Conservation (phyloP, 2,329 filamentous ascomycete species). For the Colletotrichum sp. region DNA sequence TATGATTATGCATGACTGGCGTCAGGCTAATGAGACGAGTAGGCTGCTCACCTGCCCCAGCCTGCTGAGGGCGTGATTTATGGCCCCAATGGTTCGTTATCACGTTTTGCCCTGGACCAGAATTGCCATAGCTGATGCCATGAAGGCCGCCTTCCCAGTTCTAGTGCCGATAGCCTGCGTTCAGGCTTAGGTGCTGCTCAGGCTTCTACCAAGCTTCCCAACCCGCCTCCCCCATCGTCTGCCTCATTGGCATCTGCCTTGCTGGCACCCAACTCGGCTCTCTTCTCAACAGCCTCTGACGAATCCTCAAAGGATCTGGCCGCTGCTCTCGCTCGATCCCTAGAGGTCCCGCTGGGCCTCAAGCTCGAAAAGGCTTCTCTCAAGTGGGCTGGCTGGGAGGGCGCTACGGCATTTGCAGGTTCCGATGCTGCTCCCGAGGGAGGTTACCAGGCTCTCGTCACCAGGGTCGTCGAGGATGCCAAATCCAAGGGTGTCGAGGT, state of each 20-base stretch:
- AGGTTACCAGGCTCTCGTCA: constrained; percentile 13
- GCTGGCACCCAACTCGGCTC: not conserved
- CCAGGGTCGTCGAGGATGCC: constrained; percentile 11
- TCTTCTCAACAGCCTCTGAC: not conserved
- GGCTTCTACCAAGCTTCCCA: constrained; percentile 11
- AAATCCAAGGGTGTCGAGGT: constrained; percentile 8
- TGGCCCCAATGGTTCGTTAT: constrained; percentile 3
- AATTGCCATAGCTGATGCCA: not conserved
- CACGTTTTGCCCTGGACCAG: too few relatives aligned
- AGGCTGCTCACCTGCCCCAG: constrained; percentile 12
- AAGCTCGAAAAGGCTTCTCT: constrained; percentile 19
- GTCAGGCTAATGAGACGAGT: not conserved
- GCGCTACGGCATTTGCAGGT: constrained; percentile 2
- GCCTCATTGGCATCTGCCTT: constrained; percentile 13
- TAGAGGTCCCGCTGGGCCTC: constrained; percentile 14
- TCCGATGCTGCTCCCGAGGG: constrained; percentile 18
- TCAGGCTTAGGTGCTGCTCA: constrained; percentile 9
- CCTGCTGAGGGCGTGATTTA: constrained; percentile 16
- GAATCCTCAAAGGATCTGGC: constrained; percentile 1
- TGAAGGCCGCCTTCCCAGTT: constrained; percentile 9
- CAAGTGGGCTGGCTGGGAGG: constrained; percentile 19
- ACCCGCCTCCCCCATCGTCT: constrained; percentile 1
- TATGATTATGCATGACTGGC: not conserved
- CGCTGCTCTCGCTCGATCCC: constrained; percentile 10
- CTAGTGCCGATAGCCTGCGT: constrained; percentile 1